Evolutionary conservation across 2,329 filamentous ascomycete species (phyloP), one percentile per base, ranked within the genome.

Genomic region (Beauveria bassiana): DNA sequence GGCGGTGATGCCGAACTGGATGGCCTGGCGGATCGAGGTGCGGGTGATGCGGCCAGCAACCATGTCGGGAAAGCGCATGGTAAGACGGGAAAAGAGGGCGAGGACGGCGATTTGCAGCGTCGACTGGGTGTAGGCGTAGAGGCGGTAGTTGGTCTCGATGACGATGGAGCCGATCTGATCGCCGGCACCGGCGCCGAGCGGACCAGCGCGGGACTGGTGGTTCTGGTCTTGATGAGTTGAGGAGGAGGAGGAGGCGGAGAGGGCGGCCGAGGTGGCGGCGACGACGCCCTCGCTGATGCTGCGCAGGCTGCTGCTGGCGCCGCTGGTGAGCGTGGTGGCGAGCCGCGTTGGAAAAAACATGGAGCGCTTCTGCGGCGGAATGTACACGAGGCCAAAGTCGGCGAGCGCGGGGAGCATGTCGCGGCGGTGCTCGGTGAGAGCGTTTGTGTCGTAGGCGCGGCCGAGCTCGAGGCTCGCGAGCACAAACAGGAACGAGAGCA

Each of bases 91-190:
- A 77, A 99, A 99, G 65, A 99, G 88, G 45, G 88, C 87, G 51
- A 99, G 86, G 63, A 99, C 91, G 59, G 92, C 91, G 66, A 98
- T 99, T 74, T 97, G 93, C 1, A 99, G 85, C 0, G 93, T 91
- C 0, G 92, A 96, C 40, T 89, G 88, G 7, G 96, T 98, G 78
- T 99, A 99, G 38, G 95, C 95, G 77, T 99, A 99, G 67, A 99
- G 78, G 28, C 95, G 90, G 78, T 97, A 98, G 77, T 99, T 99
- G 9, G 95, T 99, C 78, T 99, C 95, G 66, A 99, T 85, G 69
- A 99, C 93, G 71, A 99, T 91, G 77, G 91, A 95, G 65, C 93
- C 93, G 69, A 87, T 86, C 65, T 79, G 75, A 20, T 82, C 78
- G 58, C 74, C 69, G 31, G 61, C 70, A 26, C 73, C 69, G 28